Conservation (phyloP, 352 stramenopile species). For the Pseudoperonospora humuli region DNA sequence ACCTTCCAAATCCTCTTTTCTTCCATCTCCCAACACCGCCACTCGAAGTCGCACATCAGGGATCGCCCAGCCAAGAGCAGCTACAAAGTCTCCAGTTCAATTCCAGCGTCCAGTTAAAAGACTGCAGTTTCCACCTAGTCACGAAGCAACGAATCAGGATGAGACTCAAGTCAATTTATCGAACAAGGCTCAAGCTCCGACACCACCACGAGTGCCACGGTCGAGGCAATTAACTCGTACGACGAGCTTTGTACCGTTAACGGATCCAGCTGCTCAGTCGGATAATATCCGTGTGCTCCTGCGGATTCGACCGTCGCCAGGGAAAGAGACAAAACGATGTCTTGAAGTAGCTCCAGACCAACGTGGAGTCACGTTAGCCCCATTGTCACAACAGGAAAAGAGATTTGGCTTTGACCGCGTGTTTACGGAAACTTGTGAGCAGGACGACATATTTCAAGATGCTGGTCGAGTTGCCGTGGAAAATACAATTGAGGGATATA, state of each 20-base stretch:
- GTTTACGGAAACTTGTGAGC: constrained; percentile 54
- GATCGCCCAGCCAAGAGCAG: background rate
- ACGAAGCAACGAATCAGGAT: constrained; percentile 7
- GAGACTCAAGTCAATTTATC: background rate
- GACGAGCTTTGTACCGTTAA: constrained; percentile 5
- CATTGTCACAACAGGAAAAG: constrained; percentile 60
- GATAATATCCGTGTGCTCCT: constrained; percentile 73
- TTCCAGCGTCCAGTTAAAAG: constrained; percentile 11
- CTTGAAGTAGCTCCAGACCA: constrained; percentile 51
- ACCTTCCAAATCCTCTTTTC: constrained; percentile 16
- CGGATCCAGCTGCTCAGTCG: constrained; percentile 8
- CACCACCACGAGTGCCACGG: background rate
- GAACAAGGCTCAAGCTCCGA: background rate
- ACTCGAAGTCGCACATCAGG: constrained; percentile 5
- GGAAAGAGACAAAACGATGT: constrained; percentile 31
- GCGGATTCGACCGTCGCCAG: constrained; percentile 34
- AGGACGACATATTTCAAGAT: constrained; percentile 79
- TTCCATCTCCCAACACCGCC: constrained; percentile 12
- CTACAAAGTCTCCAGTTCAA: constrained; percentile 9
- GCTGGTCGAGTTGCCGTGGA: constrained; percentile 68
- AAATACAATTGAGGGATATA: constrained; percentile 79
- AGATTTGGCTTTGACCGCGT: constrained; percentile 82
- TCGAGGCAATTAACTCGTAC: background rate
- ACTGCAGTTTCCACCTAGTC: constrained; percentile 14
- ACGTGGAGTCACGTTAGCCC: constrained; percentile 52